These are phyloP conservation scores for Orbilia quercus DNA, from an alignment of 2,329 filamentous ascomycete genomes.

Conservation along the genomic window DNA sequence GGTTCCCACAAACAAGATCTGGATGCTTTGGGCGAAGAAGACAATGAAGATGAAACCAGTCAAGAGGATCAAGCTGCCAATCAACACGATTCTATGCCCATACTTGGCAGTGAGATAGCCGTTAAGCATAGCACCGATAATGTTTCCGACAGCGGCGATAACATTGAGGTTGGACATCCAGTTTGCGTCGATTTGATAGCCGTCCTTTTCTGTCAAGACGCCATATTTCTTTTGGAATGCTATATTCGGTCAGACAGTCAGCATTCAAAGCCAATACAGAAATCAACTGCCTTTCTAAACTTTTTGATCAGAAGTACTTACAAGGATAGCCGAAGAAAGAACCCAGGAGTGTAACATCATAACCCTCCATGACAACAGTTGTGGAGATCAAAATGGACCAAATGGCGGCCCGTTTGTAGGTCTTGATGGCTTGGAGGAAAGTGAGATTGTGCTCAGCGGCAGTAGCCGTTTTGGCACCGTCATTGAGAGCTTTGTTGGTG, in stretches of 20 bases:
- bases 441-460: constrained; percentile 74
- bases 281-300: not conserved
- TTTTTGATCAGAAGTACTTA: constrained; percentile 12
- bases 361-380: constrained; percentile 91
- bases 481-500: constrained; percentile 52
- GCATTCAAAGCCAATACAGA: not conserved
- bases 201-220: constrained; percentile 42
- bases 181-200: constrained; percentile 44
- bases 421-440: constrained; percentile 77
- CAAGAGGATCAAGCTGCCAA: constrained; percentile 65
- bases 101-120: constrained; percentile 68
- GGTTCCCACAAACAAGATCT: constrained; percentile 66
- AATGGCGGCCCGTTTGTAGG: constrained; percentile 86
- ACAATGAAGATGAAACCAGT: constrained; percentile 67
- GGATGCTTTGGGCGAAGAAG: constrained; percentile 68
- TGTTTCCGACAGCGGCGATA: constrained; percentile 65
- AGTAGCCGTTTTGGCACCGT: constrained; percentile 63
- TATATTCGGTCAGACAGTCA: constrained; percentile 22
- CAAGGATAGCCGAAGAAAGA: constrained; percentile 67
- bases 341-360: constrained; percentile 82
- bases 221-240: constrained; percentile 56
- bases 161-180: constrained; percentile 58
- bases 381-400: constrained; percentile 89
- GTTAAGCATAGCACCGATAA: constrained; percentile 68
- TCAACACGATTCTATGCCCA: constrained; percentile 68